Percentiles rank a stretch among this genome's conserved stretches.
Evolutionary conservation across 306 rosid species (phyloP).

Genomic region (Arachis hypogaea): DNA sequence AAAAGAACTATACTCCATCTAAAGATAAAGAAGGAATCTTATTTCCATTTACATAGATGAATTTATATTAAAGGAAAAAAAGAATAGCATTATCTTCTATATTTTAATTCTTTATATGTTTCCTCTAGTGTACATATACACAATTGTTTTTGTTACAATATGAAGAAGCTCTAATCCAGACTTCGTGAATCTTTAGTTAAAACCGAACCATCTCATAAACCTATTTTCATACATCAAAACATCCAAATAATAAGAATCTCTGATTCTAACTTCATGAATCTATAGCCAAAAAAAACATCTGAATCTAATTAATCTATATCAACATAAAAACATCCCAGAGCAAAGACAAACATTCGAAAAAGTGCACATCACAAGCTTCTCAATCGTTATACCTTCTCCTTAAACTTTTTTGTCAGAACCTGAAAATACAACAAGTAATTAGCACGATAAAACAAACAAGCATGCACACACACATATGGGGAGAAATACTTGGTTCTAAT

Average conservation of each 20-base stretch:
- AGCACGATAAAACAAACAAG: slow-evolving; percentile 10
- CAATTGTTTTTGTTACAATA: background rate
- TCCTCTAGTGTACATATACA: background rate
- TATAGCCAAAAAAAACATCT: too few species aligned
- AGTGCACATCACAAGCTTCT: slow-evolving; percentile 19
- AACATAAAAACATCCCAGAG: slow-evolving; percentile 31
- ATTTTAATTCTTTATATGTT: background rate
- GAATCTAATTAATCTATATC: too few species aligned
- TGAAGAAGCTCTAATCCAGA: slow-evolving; percentile 9
- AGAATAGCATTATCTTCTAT: background rate
- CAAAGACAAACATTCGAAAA: slow-evolving; percentile 26
- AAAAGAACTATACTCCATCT: background rate
- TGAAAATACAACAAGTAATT: slow-evolving; percentile 45
- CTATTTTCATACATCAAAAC: background rate
- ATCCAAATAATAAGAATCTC: too few species aligned
- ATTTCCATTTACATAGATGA: slow-evolving; percentile 11
- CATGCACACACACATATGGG: background rate
- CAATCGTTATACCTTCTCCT: slow-evolving; percentile 77
- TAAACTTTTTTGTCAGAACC: slow-evolving; percentile 89
- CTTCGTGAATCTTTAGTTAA: slow-evolving; percentile 17
- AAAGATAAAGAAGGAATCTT: background rate
- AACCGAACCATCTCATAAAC: slow-evolving; percentile 11
- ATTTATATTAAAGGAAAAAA: background rate
- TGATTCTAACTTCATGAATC: too few species aligned
- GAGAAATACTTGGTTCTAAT: too few species aligned